These are phyloP conservation scores for Coemansia sp. DNA, from an alignment of 192 early-diverging fungal species.

Conservation along the genomic window DNA sequence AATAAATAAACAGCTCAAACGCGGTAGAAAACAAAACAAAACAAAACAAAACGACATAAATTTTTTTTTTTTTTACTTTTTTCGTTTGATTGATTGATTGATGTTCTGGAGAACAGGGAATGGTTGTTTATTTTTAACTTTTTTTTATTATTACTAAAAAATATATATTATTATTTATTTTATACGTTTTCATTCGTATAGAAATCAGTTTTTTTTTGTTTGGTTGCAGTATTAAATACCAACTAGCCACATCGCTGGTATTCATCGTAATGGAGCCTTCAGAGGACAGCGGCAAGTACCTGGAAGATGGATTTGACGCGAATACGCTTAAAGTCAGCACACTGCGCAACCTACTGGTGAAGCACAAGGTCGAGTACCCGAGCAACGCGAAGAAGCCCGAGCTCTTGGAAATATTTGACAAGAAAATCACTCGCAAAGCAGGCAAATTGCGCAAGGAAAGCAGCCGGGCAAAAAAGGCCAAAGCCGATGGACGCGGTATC, in stretches of 20 bases:
- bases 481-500: conserved; percentile 39
- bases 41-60: too few relatives aligned
- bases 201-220: too few relatives aligned
- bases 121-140: neutral
- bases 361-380: conserved; percentile 44
- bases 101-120: too few relatives aligned
- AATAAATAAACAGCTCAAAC: too few relatives aligned
- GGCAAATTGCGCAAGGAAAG: conserved; percentile 45
- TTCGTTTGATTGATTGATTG: too few relatives aligned
- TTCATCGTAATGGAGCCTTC: neutral
- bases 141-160: conserved; percentile 2
- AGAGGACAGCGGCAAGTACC: conserved; percentile 34
- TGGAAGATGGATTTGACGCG: conserved; percentile 50
- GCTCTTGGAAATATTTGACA: conserved; percentile 29
- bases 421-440: conserved; percentile 21
- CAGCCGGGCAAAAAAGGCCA: conserved; percentile 20
- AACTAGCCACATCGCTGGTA: too few relatives aligned
- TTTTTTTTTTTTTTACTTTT: conserved; percentile 2
- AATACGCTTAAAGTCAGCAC: conserved; percentile 37
- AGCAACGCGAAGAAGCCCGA: conserved; percentile 49
- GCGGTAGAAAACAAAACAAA: too few relatives aligned
- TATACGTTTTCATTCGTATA: too few relatives aligned
- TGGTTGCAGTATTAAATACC: neutral
- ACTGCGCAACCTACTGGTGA: conserved; percentile 40
- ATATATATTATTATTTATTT: too few relatives aligned